Evolutionary conservation across 2,329 filamentous ascomycete genomes (phyloP).

Genomic region (Onygenales sp.): DNA sequence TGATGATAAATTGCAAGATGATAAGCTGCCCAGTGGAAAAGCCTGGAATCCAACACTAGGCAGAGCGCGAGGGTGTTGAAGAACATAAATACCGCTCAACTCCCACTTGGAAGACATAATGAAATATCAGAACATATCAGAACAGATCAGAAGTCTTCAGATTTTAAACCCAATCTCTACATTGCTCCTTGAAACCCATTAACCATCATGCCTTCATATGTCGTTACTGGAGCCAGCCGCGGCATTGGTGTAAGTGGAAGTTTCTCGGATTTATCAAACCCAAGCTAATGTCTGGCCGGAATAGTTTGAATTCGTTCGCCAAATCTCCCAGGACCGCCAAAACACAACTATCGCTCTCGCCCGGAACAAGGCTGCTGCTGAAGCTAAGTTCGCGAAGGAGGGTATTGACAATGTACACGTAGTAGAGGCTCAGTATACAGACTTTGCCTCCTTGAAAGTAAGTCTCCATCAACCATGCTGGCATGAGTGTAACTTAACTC

Average conservation of each 20-base stretch:
- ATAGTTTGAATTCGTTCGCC: slow-evolving; percentile 43
- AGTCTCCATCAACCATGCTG: neutral
- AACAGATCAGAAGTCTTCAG: no score
- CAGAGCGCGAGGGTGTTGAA: no score
- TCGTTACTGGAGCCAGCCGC: slow-evolving; percentile 17
- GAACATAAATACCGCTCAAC: no score
- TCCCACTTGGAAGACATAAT: no score
- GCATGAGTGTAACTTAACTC: no score
- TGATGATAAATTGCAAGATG: no score
- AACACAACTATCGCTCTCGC: slow-evolving; percentile 42
- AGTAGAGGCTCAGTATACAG: slow-evolving; percentile 37
- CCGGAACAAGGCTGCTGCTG: slow-evolving; percentile 37
- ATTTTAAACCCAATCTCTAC: no score
- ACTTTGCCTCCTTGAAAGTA: slow-evolving; percentile 31
- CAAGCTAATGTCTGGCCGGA: neutral
- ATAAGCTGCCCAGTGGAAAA: no score
- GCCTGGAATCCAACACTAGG: no score
- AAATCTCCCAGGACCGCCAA: slow-evolving; percentile 34
- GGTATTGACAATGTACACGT: slow-evolving; percentile 37
- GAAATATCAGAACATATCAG: no score
- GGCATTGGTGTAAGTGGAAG: slow-evolving; percentile 14
- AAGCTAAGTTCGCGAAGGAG: slow-evolving; percentile 31
- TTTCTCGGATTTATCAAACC: neutral
- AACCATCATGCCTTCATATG: slow-evolving; percentile 13
- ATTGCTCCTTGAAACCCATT: no score